Base-by-base conservation (phyloP, 1,139 yeast genomes). In the Saccharomyces hybrid region DNA sequence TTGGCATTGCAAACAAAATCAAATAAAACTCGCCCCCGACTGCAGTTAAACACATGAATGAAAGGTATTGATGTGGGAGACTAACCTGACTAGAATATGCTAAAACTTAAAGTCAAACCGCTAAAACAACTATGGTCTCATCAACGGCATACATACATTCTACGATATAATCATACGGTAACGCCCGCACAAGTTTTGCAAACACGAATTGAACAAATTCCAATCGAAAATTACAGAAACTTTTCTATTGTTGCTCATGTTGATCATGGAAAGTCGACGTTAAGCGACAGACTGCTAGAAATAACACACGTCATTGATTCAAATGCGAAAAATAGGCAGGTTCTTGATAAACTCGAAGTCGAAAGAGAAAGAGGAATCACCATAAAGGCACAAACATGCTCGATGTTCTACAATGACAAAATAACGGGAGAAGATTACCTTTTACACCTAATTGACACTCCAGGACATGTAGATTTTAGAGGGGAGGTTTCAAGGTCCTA, bases 191-290 rank as follows among this genome's bases (percentile, higher is more conserved):
- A 61, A 49, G 28, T 59, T 8, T 51, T 70, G 7, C 72, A 71
- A 52, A 84, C 83, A 47, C 73, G 95, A 57, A 83, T 90, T 56
- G 75, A 80, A 32, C 76, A 76, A 47, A 89, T 91, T 48, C 98
- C 98, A 5, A 78, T 87, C 31, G 85, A 84, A 55, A 82, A 89
- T 61, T 91, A 86, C 68, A 72, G 99, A 57, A 91, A 90, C 70
- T 91, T 93, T 71, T 88, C 96, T 57, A 91, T 93, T 55, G 97
- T 90, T 41, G 98, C 99, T 1, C 99, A 93, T 74, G 95, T 93
- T 41, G 99, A 93, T 69, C 99, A 93, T 70, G 99, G 99, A 0
- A 93, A 93, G 69, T 88, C 96, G 2, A 93, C 99, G 0, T 71
- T 93, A 28, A 85, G 95, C 56, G 99, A 93, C 67, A 73, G 98